Conservation (phyloP, 2,329 filamentous ascomycete genomes). For the Ilyonectria robusta region DNA sequence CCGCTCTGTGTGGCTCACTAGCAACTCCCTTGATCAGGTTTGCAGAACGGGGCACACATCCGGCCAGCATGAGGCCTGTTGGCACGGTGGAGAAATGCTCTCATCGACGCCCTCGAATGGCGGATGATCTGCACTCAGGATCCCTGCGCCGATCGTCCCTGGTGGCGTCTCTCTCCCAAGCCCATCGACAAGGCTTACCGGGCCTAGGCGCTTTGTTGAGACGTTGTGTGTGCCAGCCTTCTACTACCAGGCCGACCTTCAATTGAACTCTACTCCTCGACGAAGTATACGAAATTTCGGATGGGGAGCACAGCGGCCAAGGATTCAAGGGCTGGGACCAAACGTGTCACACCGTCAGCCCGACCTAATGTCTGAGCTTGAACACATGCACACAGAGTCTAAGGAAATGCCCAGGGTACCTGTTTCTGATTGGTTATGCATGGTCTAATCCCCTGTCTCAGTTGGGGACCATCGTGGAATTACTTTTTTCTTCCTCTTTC, state of each 20-base stretch:
- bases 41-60: constrained; percentile 22
- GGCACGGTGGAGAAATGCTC: constrained; percentile 32
- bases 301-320: neutral
- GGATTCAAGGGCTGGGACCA: constrained; percentile 24
- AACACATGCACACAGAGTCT: constrained; percentile 35
- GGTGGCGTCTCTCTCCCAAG: constrained; percentile 44
- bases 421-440: constrained; percentile 39
- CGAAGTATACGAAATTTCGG: neutral
- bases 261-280: constrained; percentile 2
- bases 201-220: constrained; percentile 27
- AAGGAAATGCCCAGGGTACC: constrained; percentile 29
- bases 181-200: constrained; percentile 29
- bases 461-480: constrained; percentile 31
- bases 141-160: constrained; percentile 47
- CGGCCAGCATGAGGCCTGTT: constrained; percentile 34
- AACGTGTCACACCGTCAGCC: constrained; percentile 31
- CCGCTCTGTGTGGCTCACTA: constrained; percentile 21
- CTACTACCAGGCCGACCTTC: constrained; percentile 11
- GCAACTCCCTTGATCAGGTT: constrained; percentile 13
- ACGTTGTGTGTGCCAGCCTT: constrained; percentile 19
- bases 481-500: constrained; percentile 30
- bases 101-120: constrained; percentile 40
- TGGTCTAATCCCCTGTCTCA: constrained; percentile 33
- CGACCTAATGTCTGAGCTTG: constrained; percentile 29
- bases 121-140: constrained; percentile 44